phyloP scores from a whole-genome alignment of 2,329 filamentous ascomycete genomes.

The Hymenoscyphus infarciens region DNA sequence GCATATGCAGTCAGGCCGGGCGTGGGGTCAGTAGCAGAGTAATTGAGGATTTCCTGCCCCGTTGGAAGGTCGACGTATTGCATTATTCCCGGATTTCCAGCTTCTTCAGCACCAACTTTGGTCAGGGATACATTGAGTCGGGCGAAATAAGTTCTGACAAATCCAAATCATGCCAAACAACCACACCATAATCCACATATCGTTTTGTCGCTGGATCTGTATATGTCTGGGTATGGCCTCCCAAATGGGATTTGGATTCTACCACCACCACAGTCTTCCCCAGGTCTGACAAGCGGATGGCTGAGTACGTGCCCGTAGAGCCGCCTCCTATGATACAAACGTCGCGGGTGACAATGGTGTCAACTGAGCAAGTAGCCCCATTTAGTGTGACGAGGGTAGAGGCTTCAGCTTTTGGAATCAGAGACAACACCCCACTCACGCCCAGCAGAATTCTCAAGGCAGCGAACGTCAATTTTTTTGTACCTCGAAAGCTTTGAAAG shows the following conservation, averaged over 20 bases:
- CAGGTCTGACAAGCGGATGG: constrained; percentile 39
- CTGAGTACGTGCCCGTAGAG: constrained; percentile 39
- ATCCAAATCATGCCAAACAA: constrained; percentile 39
- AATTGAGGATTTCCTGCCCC: constrained; percentile 9
- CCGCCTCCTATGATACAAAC: constrained; percentile 42
- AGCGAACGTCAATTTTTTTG: constrained; percentile 7
- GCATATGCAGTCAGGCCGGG: constrained; percentile 15
- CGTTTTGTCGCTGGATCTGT: constrained; percentile 36
- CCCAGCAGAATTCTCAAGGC: constrained; percentile 6
- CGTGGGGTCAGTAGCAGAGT: constrained; percentile 8
- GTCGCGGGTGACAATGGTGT: constrained; percentile 14
- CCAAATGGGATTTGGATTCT: constrained; percentile 40
- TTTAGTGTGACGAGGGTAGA: constrained; percentile 8
- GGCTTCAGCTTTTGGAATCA: constrained; percentile 7
- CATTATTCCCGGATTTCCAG: not conserved
- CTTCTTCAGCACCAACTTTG: constrained; percentile 13
- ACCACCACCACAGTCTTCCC: constrained; percentile 39
- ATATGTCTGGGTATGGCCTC: constrained; percentile 49
- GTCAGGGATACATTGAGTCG: constrained; percentile 41
- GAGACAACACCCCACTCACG: not conserved
- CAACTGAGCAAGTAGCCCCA: constrained; percentile 9
- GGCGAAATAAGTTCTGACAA: constrained; percentile 43
- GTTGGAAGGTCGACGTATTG: constrained; percentile 38
- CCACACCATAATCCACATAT: constrained; percentile 39
- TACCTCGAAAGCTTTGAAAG: not conserved